Evolutionary conservation across 129 eudicot species (phyloP).

Genomic region (Centella asiatica): DNA sequence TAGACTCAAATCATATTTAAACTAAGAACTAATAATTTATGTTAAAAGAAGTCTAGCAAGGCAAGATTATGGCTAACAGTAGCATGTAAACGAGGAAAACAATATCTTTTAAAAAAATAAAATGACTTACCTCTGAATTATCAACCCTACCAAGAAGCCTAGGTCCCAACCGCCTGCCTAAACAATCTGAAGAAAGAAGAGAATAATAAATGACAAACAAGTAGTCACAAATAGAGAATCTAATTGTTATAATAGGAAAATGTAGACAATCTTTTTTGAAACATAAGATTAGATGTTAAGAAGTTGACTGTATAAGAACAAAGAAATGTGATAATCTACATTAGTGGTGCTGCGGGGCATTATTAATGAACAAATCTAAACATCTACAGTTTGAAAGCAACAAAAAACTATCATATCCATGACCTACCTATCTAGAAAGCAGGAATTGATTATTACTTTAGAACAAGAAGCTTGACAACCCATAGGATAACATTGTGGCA

Average conservation of each 20-base stretch:
- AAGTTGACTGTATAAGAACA: constrained; percentile 5
- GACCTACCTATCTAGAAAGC: too few species aligned
- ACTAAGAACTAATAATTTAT: not conserved
- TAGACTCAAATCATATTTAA: constrained; percentile 6
- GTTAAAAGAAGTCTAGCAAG: not conserved
- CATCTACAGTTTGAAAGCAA: too few species aligned
- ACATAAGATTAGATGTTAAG: constrained; percentile 6
- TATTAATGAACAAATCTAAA: too few species aligned
- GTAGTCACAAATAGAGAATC: not conserved
- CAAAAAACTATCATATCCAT: too few species aligned
- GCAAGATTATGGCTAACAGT: not conserved
- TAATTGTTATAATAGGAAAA: not conserved
- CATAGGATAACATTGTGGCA: too few species aligned
- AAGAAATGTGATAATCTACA: constrained; percentile 8
- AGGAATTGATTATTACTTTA: too few species aligned
- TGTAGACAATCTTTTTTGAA: not conserved
- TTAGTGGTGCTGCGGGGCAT: too few species aligned
- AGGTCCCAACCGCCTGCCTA: constrained; percentile 98
- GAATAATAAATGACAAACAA: not conserved
- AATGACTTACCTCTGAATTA: constrained; percentile 72
- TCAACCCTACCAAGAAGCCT: constrained; percentile 82
- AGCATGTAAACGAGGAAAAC: not conserved
- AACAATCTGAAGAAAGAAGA: constrained; percentile 59
- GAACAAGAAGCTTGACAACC: too few species aligned
- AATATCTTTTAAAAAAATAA: too few species aligned